Evolutionary conservation across 2,329 filamentous ascomycete genomes (phyloP), one percentile per base, ranked within the genome.

Genomic region (Microcyclosporella mali): DNA sequence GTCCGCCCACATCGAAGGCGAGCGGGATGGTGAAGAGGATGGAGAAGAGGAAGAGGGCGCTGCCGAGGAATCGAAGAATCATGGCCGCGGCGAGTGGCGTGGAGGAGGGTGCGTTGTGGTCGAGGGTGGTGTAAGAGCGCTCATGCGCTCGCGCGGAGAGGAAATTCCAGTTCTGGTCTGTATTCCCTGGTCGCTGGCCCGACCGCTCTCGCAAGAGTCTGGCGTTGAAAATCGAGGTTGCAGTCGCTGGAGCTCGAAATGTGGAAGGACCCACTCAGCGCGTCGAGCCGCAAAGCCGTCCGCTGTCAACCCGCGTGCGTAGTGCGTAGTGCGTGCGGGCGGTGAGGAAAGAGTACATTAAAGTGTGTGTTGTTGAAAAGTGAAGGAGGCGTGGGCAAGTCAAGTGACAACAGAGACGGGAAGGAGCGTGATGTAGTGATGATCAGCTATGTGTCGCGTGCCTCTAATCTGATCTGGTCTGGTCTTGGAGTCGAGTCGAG

Each of bases 1-100:
- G 83, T 50, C 92, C 92, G 64, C 92, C 92, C 60, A 97, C 90
- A 78, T 98, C 92, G 72, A 97, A 97, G 60, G 90, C 87, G 63
- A 98, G 82, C 49, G 92, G 92, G 64, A 98, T 92, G 50, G 88
- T 95, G 63, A 97, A 85, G 62, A 97, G 82, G 66, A 95, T 88
- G 69, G 85, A 85, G 68, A 89, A 77, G 58, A 97, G 81, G 70
- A 95, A 97, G 70, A 67, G 66, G 60, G 59, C 65, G 64, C 56
- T 67, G 68, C 67, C 65, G 64, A 71, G 66, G 67, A 70, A 68
- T 62, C 71, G 60, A 59, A 64, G 60, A 56, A 66, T 68, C 70
- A 70, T 66, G 59, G 35, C 21, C 21, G 21, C 46, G 41, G 39
- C 31, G 43, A 12, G 34, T 39, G 45, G 33, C 34, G 41, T 35